phyloP scores from a whole-genome alignment of 2,329 filamentous ascomycete genomes.

The Zopfia rhizophila region DNA sequence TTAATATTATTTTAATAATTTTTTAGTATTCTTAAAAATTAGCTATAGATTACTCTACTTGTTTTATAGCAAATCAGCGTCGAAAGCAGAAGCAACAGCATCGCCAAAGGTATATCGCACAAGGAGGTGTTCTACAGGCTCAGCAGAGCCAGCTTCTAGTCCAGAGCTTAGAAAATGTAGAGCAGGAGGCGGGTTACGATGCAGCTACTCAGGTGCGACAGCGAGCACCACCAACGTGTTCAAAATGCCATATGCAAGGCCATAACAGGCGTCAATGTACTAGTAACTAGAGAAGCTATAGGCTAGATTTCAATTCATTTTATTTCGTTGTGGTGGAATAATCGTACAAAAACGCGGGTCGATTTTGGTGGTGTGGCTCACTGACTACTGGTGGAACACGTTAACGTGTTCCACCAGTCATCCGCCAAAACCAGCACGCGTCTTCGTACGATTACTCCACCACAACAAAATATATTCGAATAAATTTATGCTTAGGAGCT shows the following conservation, averaged over 20 bases:
- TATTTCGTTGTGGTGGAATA: constrained; percentile 9
- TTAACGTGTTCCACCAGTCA: too few species aligned
- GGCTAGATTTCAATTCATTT: constrained; percentile 5
- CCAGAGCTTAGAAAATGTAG: constrained; percentile 9
- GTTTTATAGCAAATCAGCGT: too few species aligned
- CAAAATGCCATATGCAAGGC: constrained; percentile 16
- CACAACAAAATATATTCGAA: constrained; percentile 10
- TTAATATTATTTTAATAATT: too few species aligned
- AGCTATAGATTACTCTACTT: too few species aligned
- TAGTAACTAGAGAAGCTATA: constrained; percentile 6
- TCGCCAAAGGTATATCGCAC: constrained; percentile 19
- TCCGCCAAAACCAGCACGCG: too few species aligned
- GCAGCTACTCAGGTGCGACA: constrained; percentile 2
- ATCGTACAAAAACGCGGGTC: constrained; percentile 9
- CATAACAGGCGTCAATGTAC: constrained; percentile 14
- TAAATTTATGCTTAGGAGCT: constrained; percentile 5
- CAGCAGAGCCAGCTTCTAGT: constrained; percentile 9
- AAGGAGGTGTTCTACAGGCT: constrained; percentile 13
- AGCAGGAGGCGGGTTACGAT: constrained; percentile 4
- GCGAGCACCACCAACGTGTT: constrained; percentile 20
- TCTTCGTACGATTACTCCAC: constrained; percentile 9
- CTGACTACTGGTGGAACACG: too few species aligned
- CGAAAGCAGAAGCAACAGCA: constrained; percentile 9
- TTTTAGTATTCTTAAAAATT: too few species aligned
- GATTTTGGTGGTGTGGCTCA: too few species aligned